Evolutionary conservation across 106 monocot genomes (phyloP).

Genomic region (Apostasia shenzhenica): DNA sequence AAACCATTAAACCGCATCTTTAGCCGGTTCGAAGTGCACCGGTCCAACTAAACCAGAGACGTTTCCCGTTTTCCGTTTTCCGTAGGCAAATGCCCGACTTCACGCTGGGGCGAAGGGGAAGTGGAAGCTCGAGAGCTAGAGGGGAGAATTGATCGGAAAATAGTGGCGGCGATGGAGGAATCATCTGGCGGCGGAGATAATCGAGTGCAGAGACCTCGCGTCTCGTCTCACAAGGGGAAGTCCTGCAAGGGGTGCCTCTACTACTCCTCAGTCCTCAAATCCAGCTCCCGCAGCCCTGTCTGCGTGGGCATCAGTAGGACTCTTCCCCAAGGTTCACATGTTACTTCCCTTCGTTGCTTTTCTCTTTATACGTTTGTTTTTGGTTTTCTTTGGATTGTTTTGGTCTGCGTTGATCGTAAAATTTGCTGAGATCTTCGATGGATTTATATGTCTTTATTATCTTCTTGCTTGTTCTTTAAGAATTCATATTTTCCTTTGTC

Average conservation of each 20-base stretch:
- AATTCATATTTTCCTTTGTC: too few relatives aligned
- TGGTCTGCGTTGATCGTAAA: not conserved
- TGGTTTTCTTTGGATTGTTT: not conserved
- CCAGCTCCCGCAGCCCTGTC: constrained; percentile 41
- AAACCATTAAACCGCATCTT: too few relatives aligned
- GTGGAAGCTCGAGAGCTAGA: not conserved
- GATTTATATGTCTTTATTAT: too few relatives aligned
- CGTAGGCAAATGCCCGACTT: too few relatives aligned
- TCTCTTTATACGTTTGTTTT: not conserved
- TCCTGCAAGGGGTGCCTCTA: constrained; percentile 95
- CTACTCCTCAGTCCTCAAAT: constrained; percentile 63
- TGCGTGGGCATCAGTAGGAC: constrained; percentile 74
- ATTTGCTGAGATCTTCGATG: too few relatives aligned
- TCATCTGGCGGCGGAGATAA: constrained; percentile 4
- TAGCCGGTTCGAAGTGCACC: too few relatives aligned
- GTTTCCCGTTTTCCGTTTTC: too few relatives aligned
- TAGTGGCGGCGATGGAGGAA: constrained; percentile 8
- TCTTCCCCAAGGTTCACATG: constrained; percentile 53
- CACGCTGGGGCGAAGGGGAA: too few relatives aligned
- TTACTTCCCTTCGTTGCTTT: not conserved
- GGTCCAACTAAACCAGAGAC: too few relatives aligned
- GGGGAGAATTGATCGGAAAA: not conserved
- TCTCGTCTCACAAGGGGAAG: constrained; percentile 39
- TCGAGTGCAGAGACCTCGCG: not conserved
- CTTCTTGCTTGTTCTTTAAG: too few relatives aligned